Evolutionary conservation across 108 stramenopile genomes (phyloP).

Genomic region (Mediolabrus comicus): DNA sequence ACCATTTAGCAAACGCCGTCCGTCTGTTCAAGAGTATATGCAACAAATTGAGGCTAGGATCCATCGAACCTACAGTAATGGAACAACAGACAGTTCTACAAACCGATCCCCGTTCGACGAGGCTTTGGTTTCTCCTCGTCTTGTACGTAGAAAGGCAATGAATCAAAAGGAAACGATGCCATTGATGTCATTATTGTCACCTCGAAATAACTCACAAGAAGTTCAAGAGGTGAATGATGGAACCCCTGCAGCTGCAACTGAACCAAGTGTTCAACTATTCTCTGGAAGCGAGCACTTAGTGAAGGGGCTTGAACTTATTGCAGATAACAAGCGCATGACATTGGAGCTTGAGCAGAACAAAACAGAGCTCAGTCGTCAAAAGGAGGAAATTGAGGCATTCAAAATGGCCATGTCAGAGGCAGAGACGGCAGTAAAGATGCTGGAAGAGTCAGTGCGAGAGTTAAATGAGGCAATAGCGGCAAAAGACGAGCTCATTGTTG

Average conservation of each 20-base stretch:
- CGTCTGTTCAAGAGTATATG: slow-evolving; percentile 6
- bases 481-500: slow-evolving; percentile 20
- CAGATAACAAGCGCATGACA: background rate
- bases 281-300: background rate
- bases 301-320: background rate
- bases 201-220: background rate
- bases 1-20: background rate
- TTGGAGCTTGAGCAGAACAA: background rate
- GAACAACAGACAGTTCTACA: background rate
- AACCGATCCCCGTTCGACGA: background rate
- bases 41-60: background rate
- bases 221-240: background rate
- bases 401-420: slow-evolving; percentile 18
- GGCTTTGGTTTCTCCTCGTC: background rate
- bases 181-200: background rate
- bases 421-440: slow-evolving; percentile 11
- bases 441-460: slow-evolving; percentile 24
- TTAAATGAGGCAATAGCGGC: slow-evolving; percentile 17
- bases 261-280: background rate
- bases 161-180: background rate
- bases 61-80: background rate
- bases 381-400: slow-evolving; percentile 7
- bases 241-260: background rate
- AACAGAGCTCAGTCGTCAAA: background rate
- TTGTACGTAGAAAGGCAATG: background rate